These are phyloP conservation scores for Candida incommunis DNA, from an alignment of 805 yeast genomes.

Conservation along the genomic window DNA sequence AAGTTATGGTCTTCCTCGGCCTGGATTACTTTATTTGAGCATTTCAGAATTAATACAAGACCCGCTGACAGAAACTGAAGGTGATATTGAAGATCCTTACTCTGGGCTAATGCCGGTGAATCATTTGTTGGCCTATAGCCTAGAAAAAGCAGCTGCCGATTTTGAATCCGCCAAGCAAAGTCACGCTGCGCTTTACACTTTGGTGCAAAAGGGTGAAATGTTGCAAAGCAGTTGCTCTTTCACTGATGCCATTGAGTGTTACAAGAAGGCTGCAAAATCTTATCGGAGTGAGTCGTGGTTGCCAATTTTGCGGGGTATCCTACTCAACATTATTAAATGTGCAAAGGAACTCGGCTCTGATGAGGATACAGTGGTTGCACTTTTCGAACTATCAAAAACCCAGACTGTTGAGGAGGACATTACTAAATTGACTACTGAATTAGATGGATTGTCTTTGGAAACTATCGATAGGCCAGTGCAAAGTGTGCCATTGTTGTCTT, in stretches of 20 bases:
- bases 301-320: not conserved
- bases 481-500: not conserved
- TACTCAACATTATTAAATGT: not conserved
- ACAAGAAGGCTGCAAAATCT: not conserved
- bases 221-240: not conserved
- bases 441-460: not conserved
- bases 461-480: not conserved
- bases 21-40: constrained; percentile 11
- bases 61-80: not conserved
- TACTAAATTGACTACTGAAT: not conserved
- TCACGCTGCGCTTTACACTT: not conserved
- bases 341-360: not conserved
- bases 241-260: not conserved
- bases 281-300: not conserved
- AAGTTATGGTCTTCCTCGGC: constrained; percentile 9
- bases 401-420: not conserved
- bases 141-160: not conserved
- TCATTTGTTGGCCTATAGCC: not conserved
- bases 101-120: not conserved
- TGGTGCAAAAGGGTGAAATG: not conserved
- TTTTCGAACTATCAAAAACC: not conserved
- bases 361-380: not conserved
- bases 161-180: not conserved
- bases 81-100: not conserved
- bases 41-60: constrained; percentile 6